A percentile compares a stretch with the other conserved stretches of the same genome.
Conservation (phyloP, 495 filamentous ascomycete species). For the Lindgomyces ingoldianus region DNA sequence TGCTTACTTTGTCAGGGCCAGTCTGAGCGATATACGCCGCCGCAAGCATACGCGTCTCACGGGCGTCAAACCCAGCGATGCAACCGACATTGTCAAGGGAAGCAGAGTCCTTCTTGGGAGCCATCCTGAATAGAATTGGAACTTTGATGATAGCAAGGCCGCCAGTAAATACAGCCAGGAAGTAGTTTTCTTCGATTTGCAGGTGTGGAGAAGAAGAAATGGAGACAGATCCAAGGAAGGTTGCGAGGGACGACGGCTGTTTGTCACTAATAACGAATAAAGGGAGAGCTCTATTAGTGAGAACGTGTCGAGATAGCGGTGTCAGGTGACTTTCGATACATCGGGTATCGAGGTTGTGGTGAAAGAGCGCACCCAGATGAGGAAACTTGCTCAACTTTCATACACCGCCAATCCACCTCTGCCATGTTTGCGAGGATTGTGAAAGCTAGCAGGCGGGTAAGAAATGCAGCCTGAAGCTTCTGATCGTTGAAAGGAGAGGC, state of each 20-base stretch:
- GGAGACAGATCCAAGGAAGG: not conserved
- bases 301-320: not conserved
- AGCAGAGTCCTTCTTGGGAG: conserved; percentile 23
- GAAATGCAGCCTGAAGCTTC: not conserved
- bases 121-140: conserved; percentile 8
- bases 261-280: not conserved
- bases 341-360: not conserved
- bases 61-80: conserved; percentile 17
- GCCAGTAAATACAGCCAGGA: too few relatives aligned
- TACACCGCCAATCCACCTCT: not conserved
- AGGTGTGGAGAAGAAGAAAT: not conserved
- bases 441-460: not conserved
- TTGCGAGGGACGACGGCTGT: not conserved
- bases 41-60: conserved; percentile 21
- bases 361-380: not conserved
- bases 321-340: not conserved
- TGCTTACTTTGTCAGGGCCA: conserved; percentile 23
- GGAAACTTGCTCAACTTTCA: not conserved
- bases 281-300: not conserved
- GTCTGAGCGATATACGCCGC: conserved; percentile 17
- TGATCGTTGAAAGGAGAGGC: too few relatives aligned
- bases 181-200: not conserved
- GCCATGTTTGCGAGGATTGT: not conserved
- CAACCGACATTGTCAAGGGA: not conserved
- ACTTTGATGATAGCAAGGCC: too few relatives aligned